These are phyloP conservation scores for Pichia cabralensis DNA, from an alignment of 805 yeast species.

Conservation along the genomic window DNA sequence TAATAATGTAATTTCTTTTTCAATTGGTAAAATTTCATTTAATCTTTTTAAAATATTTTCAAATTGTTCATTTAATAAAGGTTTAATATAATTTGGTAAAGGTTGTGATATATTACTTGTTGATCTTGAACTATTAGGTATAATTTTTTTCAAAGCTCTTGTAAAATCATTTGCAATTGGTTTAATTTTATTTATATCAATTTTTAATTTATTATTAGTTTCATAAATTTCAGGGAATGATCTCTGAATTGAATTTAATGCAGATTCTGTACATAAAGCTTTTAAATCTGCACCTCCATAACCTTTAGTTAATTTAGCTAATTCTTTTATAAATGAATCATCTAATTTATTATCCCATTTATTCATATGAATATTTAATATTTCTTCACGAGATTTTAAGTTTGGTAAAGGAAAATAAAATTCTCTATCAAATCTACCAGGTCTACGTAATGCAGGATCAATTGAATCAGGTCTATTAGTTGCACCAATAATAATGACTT, in stretches of 20 bases:
- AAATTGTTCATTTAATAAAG: constrained; percentile 49
- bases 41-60: constrained; percentile 36
- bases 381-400: constrained; percentile 63
- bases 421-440: constrained; percentile 95
- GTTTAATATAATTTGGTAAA: constrained; percentile 60
- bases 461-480: constrained; percentile 96
- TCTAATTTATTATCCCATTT: constrained; percentile 77
- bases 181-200: constrained; percentile 60
- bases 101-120: constrained; percentile 63
- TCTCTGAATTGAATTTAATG: constrained; percentile 83
- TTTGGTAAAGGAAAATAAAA: constrained; percentile 94
- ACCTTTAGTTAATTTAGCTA: constrained; percentile 83
- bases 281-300: constrained; percentile 97
- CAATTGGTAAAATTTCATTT: constrained; percentile 51
- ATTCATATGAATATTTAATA: constrained; percentile 74
- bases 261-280: constrained; percentile 93
- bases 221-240: constrained; percentile 87
- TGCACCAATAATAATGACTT: constrained; percentile 96
- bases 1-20: constrained; percentile 42
- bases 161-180: constrained; percentile 81
- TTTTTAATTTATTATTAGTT: constrained; percentile 58
- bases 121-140: constrained; percentile 88
- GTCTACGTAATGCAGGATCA: constrained; percentile 96
- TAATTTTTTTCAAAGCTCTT: constrained; percentile 72
- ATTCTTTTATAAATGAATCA: constrained; percentile 44